phyloP scores from a whole-genome alignment of 441 rosid genomes.

The Gossypium lobatum region DNA sequence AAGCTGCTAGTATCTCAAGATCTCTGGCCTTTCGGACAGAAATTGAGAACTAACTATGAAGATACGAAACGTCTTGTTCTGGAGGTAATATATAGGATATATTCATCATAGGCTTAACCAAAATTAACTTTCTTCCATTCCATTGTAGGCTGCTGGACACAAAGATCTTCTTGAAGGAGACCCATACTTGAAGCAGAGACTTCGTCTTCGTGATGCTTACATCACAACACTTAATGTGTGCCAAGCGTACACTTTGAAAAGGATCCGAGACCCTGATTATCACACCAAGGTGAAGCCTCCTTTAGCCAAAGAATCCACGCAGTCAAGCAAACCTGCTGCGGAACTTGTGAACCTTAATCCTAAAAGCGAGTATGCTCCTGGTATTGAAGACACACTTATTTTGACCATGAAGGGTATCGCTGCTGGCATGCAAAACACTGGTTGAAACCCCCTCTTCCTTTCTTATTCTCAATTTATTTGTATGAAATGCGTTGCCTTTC shows the following conservation, averaged over 20 bases:
- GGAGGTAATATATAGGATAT: conserved; percentile 26
- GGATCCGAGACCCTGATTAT: conserved; percentile 39
- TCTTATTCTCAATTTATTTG: too few relatives aligned
- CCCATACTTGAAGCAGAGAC: conserved; percentile 57
- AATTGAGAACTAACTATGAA: conserved; percentile 35
- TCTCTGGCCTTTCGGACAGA: conserved; percentile 41
- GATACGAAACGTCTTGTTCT: conserved; percentile 51
- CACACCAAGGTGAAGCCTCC: conserved; percentile 44
- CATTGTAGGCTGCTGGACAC: conserved; percentile 44
- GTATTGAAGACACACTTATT: conserved; percentile 49
- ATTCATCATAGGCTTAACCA: background rate
- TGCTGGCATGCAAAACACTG: conserved; percentile 60
- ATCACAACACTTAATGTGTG: conserved; percentile 50
- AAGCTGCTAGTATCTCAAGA: conserved; percentile 55
- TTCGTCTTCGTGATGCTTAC: conserved; percentile 53
- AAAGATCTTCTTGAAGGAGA: conserved; percentile 63
- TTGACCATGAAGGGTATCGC: conserved; percentile 69
- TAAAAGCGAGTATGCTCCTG: conserved; percentile 50
- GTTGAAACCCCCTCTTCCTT: conserved; percentile 17
- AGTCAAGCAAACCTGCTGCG: conserved; percentile 43
- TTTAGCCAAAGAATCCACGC: conserved; percentile 34
- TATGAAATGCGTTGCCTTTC: too few relatives aligned
- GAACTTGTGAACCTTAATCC: conserved; percentile 58
- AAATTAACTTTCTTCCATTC: background rate
- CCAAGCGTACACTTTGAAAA: conserved; percentile 44